Base-by-base conservation (phyloP, 2,329 filamentous ascomycete genomes). In the Penicillium sp. region DNA sequence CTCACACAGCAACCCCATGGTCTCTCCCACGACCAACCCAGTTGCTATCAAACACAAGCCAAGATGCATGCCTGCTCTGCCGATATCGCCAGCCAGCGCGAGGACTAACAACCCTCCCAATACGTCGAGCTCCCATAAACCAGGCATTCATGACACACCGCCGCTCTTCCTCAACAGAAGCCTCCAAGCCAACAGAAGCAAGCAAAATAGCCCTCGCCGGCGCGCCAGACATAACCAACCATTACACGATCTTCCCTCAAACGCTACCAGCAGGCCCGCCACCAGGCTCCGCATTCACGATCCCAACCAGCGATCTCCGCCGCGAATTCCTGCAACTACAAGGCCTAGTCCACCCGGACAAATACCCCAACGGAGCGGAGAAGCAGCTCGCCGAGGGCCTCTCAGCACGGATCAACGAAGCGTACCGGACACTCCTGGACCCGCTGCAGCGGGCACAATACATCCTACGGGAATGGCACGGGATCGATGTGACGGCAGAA, bases 381-480 rank as follows among this genome's bases (percentile, higher is more conserved):
- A 85, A 85, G 65, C 75, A 77, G 39, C 78, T 82, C 46, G 91
- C 92, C 20, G 90, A 95, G 73, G 89, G 86, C 0, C 79, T 87
- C n/a, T 94, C 89, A 10, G 84, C 90, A 8, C 82, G 85, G 26
- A 92, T 97, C 73, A 97, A 97, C 79, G 88, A 92, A 63, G 94
- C 94, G 0, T 97, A 95, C 81, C 88, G 85, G 68, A 96, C 92
- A 3, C 83, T 99, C 0, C 79, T 84, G 48, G 85, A 88, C 64
- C 92, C 94, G 16, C 79, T 99, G 13, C 74, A 84, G 46, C 85
- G 94, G 24, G 92, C 93, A n/a, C 91, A 97, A 72, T 96, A 97
- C 72, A 78, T 97, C 6, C 82, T 97, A 0, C 74, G 77, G 4
- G 77, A 88, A 49, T 70, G 72, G 51, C 82, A 87, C 39, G 90